Evolutionary conservation across 2,329 filamentous ascomycete genomes (phyloP).

Genomic region (Exophiala lecanii-corni): DNA sequence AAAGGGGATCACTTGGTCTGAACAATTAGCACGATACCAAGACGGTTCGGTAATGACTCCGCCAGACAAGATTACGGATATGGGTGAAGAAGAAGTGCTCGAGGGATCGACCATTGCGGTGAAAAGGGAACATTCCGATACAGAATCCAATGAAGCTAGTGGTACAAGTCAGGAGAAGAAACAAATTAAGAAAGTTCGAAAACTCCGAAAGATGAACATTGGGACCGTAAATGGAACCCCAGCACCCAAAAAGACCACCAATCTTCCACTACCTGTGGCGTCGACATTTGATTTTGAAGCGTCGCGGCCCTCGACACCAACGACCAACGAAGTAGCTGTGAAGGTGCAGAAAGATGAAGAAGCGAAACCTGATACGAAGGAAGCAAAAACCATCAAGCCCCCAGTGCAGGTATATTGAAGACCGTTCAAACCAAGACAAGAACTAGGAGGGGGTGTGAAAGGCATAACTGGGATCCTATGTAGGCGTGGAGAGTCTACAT

Average conservation of each 20-base stretch:
- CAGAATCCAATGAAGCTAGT: neutral
- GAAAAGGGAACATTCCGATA: neutral
- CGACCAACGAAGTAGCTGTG: no score
- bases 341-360: no score
- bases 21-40: constrained; percentile 10
- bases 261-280: no score
- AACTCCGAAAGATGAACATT: constrained; percentile 20
- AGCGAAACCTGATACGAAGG: no score
- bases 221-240: constrained; percentile 21
- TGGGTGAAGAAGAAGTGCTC: constrained; percentile 3
- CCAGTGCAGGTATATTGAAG: neutral
- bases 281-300: no score
- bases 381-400: no score
- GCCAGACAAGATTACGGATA: constrained; percentile 1
- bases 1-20: constrained; percentile 13
- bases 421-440: neutral
- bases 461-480: no score
- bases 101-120: neutral
- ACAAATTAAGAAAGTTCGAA: constrained; percentile 20
- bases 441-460: neutral
- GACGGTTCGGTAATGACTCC: constrained; percentile 3
- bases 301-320: no score
- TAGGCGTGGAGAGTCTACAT: no score
- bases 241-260: constrained; percentile 17
- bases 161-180: constrained; percentile 2